Evolutionary conservation across 768 basidiomycete species (phyloP).

Genomic region (Xerocomellus intermedius): DNA sequence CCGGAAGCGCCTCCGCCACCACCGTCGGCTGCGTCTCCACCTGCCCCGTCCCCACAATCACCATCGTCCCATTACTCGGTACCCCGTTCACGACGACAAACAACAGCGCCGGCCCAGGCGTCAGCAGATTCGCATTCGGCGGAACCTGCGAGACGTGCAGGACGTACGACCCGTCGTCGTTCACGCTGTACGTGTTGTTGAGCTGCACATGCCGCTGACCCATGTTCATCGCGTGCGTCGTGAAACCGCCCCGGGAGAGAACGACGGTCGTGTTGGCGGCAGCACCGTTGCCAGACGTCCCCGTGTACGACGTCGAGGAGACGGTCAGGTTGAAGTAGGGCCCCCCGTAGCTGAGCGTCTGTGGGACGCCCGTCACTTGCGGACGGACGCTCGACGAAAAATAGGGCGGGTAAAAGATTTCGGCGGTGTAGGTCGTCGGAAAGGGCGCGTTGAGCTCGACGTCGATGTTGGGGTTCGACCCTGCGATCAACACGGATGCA

Average conservation of each 20-base stretch:
- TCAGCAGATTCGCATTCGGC: conserved; percentile 81
- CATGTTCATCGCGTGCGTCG: conserved; percentile 88
- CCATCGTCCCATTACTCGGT: conserved; percentile 73
- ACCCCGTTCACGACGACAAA: conserved; percentile 85
- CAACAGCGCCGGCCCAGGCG: conserved; percentile 83
- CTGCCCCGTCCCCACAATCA: conserved; percentile 77
- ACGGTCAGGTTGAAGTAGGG: conserved; percentile 72
- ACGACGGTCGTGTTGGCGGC: conserved; percentile 74
- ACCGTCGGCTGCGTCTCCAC: conserved; percentile 67
- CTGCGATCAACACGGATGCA: conserved; percentile 82
- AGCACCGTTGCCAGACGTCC: conserved; percentile 58
- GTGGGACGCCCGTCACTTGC: conserved; percentile 63
- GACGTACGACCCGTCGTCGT: conserved; percentile 70
- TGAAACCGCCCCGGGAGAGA: conserved; percentile 81
- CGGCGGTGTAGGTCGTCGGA: conserved; percentile 79
- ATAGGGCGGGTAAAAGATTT: conserved; percentile 91
- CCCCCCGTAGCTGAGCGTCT: conserved; percentile 83
- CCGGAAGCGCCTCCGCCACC: conserved; percentile 40
- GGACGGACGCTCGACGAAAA: conserved; percentile 72
- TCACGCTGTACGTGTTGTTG: conserved; percentile 81
- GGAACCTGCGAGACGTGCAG: conserved; percentile 82
- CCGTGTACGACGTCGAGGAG: conserved; percentile 61
- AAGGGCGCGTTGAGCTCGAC: conserved; percentile 59
- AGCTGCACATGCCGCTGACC: conserved; percentile 80
- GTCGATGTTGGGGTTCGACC: conserved; percentile 92